Conservation (phyloP, 2,329 filamentous ascomycete genomes). For the Elsinoe australis region DNA sequence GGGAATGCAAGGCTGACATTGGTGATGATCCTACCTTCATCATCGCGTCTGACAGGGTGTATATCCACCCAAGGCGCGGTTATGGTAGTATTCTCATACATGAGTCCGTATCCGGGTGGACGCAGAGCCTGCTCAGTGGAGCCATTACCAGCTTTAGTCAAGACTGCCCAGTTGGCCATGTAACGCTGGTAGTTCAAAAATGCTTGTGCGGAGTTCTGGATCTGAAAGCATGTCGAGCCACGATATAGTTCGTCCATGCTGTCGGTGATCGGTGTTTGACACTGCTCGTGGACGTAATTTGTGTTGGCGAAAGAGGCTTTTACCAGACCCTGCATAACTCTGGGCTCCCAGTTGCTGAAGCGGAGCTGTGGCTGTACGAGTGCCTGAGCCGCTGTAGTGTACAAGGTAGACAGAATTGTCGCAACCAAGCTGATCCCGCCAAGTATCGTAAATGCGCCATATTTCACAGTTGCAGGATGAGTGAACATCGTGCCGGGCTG, state of each 20-base stretch:
- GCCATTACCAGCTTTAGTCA: slow-evolving; percentile 40
- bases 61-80: slow-evolving; percentile 61
- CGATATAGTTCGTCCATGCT: slow-evolving; percentile 35
- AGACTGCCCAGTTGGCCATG: slow-evolving; percentile 47
- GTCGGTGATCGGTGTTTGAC: slow-evolving; percentile 52
- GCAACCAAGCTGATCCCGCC: slow-evolving; percentile 58
- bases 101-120: slow-evolving; percentile 53
- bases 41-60: slow-evolving; percentile 49
- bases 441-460: slow-evolving; percentile 56
- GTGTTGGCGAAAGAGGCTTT: slow-evolving; percentile 57
- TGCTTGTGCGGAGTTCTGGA: slow-evolving; percentile 60
- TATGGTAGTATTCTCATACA: slow-evolving; percentile 67
- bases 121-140: slow-evolving; percentile 41
- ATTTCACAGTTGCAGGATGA: slow-evolving; percentile 57
- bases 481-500: slow-evolving; percentile 59
- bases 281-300: slow-evolving; percentile 47
- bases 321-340: slow-evolving; percentile 50
- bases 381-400: slow-evolving; percentile 68
- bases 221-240: slow-evolving; percentile 55
- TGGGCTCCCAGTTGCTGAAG: slow-evolving; percentile 46
- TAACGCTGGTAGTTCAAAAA: slow-evolving; percentile 64
- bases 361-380: slow-evolving; percentile 66
- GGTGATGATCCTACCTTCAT: slow-evolving; percentile 56
- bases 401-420: slow-evolving; percentile 60
- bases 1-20: slow-evolving; percentile 74